Conservation (phyloP, 768 basidiomycete species). For the Ephemerocybe angulata region DNA sequence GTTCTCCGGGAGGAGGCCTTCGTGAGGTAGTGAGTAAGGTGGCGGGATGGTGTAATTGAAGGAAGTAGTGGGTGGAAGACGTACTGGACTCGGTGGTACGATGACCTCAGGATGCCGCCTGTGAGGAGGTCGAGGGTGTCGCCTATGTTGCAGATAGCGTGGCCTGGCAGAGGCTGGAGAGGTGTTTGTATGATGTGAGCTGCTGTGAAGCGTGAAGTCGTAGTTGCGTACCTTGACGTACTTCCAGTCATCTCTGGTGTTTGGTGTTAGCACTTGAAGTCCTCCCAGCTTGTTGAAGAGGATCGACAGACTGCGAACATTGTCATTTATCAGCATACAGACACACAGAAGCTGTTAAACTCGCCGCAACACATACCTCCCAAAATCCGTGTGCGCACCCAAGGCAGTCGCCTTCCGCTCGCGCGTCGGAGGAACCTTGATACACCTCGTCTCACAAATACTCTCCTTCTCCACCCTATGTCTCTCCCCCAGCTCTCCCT, state of each 20-base stretch:
- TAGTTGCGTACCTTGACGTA: conserved; percentile 73
- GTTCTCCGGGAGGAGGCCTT: too few species aligned
- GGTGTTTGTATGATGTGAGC: too few species aligned
- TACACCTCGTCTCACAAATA: conserved; percentile 57
- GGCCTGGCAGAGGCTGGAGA: conserved; percentile 49
- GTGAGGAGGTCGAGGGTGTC: conserved; percentile 62
- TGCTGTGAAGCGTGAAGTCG: not conserved
- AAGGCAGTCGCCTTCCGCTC: conserved; percentile 39
- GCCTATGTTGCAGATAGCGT: conserved; percentile 60
- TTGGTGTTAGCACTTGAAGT: conserved; percentile 63
- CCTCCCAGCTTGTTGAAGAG: conserved; percentile 70
- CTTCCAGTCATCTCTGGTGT: conserved; percentile 56
- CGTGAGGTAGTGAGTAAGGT: too few species aligned
- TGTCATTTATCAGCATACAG: conserved; percentile 33
- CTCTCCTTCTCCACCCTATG: conserved; percentile 43
- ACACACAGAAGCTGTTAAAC: too few species aligned
- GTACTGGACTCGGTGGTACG: conserved; percentile 60
- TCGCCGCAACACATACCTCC: conserved; percentile 51
- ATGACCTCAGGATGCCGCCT: conserved; percentile 60
- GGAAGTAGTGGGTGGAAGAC: too few species aligned
- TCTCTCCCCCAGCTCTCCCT: conserved; percentile 36
- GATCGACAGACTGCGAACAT: conserved; percentile 48
- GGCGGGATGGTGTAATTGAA: too few species aligned
- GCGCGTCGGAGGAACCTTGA: conserved; percentile 40
- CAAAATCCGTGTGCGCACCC: conserved; percentile 73